Percentiles rank a stretch among this genome's conserved stretches.
Evolutionary conservation across 2,329 filamentous ascomycete species (phyloP).

Genomic region (Stagonosporopsis rhizophila): DNA sequence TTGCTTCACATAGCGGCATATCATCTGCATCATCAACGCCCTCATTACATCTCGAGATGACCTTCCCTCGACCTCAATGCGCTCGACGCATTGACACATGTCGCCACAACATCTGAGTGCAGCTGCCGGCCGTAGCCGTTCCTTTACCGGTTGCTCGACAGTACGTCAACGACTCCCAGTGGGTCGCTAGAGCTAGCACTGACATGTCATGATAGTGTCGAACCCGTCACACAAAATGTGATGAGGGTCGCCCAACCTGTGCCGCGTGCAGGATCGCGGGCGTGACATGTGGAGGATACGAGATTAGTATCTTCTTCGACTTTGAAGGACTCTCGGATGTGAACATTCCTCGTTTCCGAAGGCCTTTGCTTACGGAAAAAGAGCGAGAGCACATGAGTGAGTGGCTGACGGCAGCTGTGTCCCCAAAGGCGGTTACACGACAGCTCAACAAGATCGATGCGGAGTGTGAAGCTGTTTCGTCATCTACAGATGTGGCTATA

Average conservation of each 20-base stretch:
- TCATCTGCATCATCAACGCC: background rate
- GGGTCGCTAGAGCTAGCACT: background rate
- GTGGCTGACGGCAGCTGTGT: slow-evolving; percentile 45
- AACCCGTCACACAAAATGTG: slow-evolving; percentile 55
- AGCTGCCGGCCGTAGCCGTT: slow-evolving; percentile 12
- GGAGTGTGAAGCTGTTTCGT: slow-evolving; percentile 24
- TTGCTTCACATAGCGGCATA: background rate
- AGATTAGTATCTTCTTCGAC: slow-evolving; percentile 50
- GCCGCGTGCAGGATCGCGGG: slow-evolving; percentile 47
- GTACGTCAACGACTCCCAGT: background rate
- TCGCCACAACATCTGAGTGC: slow-evolving; percentile 1
- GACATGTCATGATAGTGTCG: slow-evolving; percentile 41
- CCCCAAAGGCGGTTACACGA: slow-evolving; percentile 29
- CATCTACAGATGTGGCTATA: slow-evolving; percentile 15
- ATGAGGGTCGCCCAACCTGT: slow-evolving; percentile 53
- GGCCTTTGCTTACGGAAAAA: slow-evolving; percentile 53
- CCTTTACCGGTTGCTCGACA: slow-evolving; percentile 23
- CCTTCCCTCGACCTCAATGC: background rate
- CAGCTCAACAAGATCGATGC: slow-evolving; percentile 39
- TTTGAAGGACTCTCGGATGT: slow-evolving; percentile 28
- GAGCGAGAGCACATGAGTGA: slow-evolving; percentile 48
- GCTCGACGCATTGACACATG: background rate
- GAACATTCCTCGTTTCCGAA: slow-evolving; percentile 44
- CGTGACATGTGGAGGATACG: slow-evolving; percentile 52
- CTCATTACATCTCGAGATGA: background rate